A percentile compares a stretch with the other conserved stretches of the same genome.
These are phyloP conservation scores for Ehretia macrophylla DNA, from an alignment of 257 asterid species.

Conservation along the genomic window DNA sequence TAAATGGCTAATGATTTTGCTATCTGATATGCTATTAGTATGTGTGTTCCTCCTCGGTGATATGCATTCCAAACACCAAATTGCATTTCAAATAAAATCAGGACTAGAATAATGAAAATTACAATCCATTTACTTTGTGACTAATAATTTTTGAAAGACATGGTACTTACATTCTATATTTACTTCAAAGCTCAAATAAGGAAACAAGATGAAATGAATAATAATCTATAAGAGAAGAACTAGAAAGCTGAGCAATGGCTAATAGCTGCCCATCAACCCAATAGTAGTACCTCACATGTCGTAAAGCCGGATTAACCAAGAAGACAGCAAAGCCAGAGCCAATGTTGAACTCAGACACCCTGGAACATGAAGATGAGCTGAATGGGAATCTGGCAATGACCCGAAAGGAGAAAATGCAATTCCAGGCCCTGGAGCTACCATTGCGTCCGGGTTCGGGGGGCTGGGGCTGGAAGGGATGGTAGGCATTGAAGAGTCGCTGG, in stretches of 20 bases:
- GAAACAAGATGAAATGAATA: not conserved
- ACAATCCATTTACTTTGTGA: not conserved
- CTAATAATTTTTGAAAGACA: too few species aligned
- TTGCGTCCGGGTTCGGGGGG: slow-evolving; percentile 86
- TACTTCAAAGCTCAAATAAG: too few species aligned
- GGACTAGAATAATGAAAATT: not conserved
- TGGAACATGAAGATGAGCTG: slow-evolving; percentile 21
- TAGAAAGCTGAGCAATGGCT: not conserved
- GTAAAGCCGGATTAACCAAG: slow-evolving; percentile 23
- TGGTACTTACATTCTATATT: not conserved
- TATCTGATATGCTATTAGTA: too few species aligned
- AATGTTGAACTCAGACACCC: slow-evolving; percentile 24
- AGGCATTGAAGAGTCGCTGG: slow-evolving; percentile 60
- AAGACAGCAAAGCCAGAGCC: slow-evolving; percentile 23
- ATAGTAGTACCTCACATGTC: slow-evolving; percentile 3
- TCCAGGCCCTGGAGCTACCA: slow-evolving; percentile 50
- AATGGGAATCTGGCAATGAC: slow-evolving; percentile 39
- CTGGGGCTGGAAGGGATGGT: slow-evolving; percentile 91
- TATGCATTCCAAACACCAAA: too few species aligned
- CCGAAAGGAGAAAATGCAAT: slow-evolving; percentile 43
- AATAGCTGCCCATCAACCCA: not conserved
- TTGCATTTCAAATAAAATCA: not conserved
- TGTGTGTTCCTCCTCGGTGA: too few species aligned
- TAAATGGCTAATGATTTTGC: not conserved
- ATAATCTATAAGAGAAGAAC: not conserved